phyloP scores from a whole-genome alignment of 2,329 filamentous ascomycete genomes.

The Fusarium ambrosium region DNA sequence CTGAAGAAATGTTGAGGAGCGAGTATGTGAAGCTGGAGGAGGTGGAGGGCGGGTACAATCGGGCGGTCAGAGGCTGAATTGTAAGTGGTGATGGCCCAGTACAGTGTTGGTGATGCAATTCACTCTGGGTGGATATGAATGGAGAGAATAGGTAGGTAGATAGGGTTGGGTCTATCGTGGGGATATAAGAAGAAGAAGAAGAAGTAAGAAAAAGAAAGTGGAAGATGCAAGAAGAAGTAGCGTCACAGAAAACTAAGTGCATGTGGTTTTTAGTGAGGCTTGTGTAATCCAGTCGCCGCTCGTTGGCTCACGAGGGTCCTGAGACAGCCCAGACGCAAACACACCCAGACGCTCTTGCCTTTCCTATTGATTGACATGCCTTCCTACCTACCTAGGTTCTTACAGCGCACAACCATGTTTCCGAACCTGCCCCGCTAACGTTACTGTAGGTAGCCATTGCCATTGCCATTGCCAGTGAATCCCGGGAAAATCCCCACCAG shows the following conservation, averaged over 20 bases:
- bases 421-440: slow-evolving; percentile 20
- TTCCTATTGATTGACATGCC: background rate
- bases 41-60: background rate
- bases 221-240: slow-evolving; percentile 4
- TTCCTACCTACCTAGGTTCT: background rate
- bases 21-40: background rate
- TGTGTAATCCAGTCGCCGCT: slow-evolving; percentile 40
- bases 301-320: slow-evolving; percentile 39
- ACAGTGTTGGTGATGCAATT: background rate
- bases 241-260: slow-evolving; percentile 10
- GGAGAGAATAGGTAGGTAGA: background rate
- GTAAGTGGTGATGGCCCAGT: background rate
- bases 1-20: background rate
- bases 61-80: slow-evolving; percentile 6
- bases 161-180: slow-evolving; percentile 15
- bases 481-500: slow-evolving; percentile 26
- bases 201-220: background rate
- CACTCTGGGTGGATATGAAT: slow-evolving; percentile 2
- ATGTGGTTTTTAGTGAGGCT: slow-evolving; percentile 30
- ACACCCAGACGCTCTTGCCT: slow-evolving; percentile 11
- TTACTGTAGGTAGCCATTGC: background rate
- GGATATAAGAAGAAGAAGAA: slow-evolving; percentile 9
- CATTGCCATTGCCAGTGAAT: slow-evolving; percentile 9
- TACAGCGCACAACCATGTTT: slow-evolving; percentile 31
- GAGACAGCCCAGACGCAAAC: background rate